These are phyloP conservation scores for Eutrema salsugineum DNA, from an alignment of 441 rosid species.

Conservation along the genomic window DNA sequence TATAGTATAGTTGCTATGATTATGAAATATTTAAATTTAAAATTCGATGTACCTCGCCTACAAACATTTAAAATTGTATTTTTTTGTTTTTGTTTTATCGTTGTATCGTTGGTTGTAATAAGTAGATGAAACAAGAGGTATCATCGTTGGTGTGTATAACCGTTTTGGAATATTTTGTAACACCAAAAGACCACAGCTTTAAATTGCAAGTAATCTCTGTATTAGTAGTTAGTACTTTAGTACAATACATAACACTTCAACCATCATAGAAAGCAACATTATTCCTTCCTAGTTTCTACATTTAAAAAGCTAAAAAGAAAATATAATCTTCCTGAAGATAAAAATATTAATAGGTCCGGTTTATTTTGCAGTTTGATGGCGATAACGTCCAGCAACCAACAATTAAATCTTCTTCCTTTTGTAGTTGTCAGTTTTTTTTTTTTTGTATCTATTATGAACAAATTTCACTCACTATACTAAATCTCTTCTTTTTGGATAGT, in stretches of 20 bases:
- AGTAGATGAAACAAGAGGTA: slow-evolving; percentile 15
- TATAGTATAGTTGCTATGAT: not conserved
- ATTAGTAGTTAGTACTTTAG: not conserved
- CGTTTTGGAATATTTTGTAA: slow-evolving; percentile 19
- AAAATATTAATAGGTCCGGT: too few species aligned
- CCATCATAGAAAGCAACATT: slow-evolving; percentile 26
- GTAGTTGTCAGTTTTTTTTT: not conserved
- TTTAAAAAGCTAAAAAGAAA: too few species aligned
- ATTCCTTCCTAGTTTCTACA: not conserved
- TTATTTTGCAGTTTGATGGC: too few species aligned
- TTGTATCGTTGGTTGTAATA: not conserved
- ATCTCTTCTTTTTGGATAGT: not conserved
- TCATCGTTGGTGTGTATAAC: slow-evolving; percentile 27
- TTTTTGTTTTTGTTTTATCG: not conserved
- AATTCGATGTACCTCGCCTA: not conserved
- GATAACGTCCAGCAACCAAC: not conserved
- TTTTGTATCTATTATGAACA: too few species aligned
- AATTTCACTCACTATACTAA: not conserved
- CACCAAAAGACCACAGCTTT: slow-evolving; percentile 8
- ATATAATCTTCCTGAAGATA: too few species aligned
- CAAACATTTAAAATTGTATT: not conserved
- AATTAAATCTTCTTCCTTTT: not conserved
- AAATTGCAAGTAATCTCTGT: slow-evolving; percentile 11
- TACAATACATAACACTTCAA: slow-evolving; percentile 6
- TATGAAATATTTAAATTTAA: not conserved